These are phyloP conservation scores for Leccinum uliginosum DNA, from an alignment of 768 basidiomycete genomes.

Conservation along the genomic window DNA sequence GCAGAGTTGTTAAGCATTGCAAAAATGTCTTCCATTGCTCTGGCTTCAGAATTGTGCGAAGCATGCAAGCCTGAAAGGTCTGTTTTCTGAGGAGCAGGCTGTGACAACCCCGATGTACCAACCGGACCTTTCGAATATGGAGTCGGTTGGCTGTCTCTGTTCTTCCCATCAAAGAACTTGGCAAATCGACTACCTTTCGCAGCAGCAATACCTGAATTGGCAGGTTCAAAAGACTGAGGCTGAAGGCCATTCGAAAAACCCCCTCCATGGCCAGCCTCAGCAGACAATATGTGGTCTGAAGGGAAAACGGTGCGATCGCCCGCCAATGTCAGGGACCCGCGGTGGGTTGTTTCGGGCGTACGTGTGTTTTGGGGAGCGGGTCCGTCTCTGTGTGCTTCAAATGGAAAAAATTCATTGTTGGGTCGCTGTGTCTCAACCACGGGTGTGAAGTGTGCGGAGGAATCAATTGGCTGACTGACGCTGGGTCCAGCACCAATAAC, in stretches of 20 bases:
- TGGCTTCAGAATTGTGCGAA: conserved; percentile 43
- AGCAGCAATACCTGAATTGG: conserved; percentile 43
- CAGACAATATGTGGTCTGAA: conserved; percentile 17
- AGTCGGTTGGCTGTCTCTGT: conserved; percentile 36
- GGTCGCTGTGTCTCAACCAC: conserved; percentile 11
- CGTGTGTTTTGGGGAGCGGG: conserved; percentile 4
- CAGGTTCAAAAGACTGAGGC: conserved; percentile 24
- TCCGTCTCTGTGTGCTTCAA: conserved; percentile 41
- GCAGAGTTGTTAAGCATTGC: conserved; percentile 75
- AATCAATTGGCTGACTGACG: conserved; percentile 13
- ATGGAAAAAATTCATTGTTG: conserved; percentile 48
- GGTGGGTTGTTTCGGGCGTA: conserved; percentile 19
- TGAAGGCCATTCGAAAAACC: conserved; percentile 14
- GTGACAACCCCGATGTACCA: conserved; percentile 40
- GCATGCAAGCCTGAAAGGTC: conserved; percentile 37
- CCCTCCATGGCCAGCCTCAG: conserved; percentile 16
- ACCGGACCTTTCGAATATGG: conserved; percentile 36
- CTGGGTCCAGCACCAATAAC: conserved; percentile 7
- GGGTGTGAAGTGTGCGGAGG: conserved; percentile 10
- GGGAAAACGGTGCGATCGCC: conserved; percentile 23
- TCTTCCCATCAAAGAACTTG: conserved; percentile 81
- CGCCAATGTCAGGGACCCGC: conserved; percentile 12
- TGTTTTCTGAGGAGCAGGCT: conserved; percentile 45
- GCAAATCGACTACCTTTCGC: conserved; percentile 81
- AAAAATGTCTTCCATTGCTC: conserved; percentile 76